Evolutionary conservation across 108 stramenopile species (phyloP).

Genomic region (Conticribra guillardii): DNA sequence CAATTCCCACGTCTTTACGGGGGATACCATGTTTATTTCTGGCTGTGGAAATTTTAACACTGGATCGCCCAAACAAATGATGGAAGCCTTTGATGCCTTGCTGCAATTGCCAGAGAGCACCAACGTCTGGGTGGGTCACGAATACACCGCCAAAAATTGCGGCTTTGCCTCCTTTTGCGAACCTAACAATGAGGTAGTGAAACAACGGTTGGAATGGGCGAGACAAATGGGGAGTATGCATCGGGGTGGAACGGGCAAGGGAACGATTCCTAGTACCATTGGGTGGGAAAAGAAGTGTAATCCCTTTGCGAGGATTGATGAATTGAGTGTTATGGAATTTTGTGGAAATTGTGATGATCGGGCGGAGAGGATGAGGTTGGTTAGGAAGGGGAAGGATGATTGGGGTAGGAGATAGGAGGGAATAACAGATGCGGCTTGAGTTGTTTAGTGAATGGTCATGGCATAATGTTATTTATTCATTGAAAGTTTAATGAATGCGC

Average conservation of each 20-base stretch:
- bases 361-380: constrained; percentile 32
- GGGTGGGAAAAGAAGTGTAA: constrained; percentile 61
- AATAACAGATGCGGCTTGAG: too few relatives aligned
- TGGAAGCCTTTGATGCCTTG: constrained; percentile 44
- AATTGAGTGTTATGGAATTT: constrained; percentile 30
- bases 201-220: constrained; percentile 39
- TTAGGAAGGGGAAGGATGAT: constrained; percentile 53
- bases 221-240: constrained; percentile 18
- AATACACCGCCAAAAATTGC: constrained; percentile 74
- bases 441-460: too few relatives aligned
- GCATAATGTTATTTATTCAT: too few relatives aligned
- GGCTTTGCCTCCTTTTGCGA: constrained; percentile 65
- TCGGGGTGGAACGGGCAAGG: constrained; percentile 18
- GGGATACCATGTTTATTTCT: constrained; percentile 75
- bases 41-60: constrained; percentile 69
- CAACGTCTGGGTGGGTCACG: constrained; percentile 72
- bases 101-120: constrained; percentile 61
- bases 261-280: constrained; percentile 64
- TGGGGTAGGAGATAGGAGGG: constrained; percentile 48
- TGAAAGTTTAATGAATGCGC: too few relatives aligned
- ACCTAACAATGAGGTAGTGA: constrained; percentile 51
- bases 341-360: constrained; percentile 32
- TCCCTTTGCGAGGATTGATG: constrained; percentile 65
- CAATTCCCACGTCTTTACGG: constrained; percentile 60
- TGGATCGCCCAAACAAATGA: constrained; percentile 52